Percentiles rank a stretch among this genome's conserved stretches.
Conservation (phyloP, 2,329 filamentous ascomycete species). For the Teratosphaeria epicoccoides region DNA sequence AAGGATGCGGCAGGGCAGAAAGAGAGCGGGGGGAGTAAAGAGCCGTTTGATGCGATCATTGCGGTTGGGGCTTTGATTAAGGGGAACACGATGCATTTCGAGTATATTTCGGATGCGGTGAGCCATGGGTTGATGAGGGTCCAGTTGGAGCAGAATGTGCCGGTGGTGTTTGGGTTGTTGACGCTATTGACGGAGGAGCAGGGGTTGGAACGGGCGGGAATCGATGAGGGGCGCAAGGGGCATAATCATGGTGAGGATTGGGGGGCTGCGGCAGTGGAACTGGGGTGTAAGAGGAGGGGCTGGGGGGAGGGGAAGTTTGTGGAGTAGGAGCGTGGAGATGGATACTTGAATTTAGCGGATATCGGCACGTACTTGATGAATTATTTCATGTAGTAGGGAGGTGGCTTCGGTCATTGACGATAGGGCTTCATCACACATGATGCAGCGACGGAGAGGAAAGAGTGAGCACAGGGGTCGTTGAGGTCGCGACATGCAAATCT, state of each 20-base stretch:
- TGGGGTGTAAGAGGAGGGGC: slow-evolving; percentile 74
- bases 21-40: slow-evolving; percentile 28
- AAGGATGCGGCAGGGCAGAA: slow-evolving; percentile 5
- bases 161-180: slow-evolving; percentile 83
- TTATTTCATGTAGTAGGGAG: too few species aligned
- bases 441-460: too few species aligned
- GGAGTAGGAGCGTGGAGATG: slow-evolving; percentile 23
- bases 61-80: slow-evolving; percentile 96
- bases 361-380: too few species aligned
- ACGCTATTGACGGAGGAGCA: slow-evolving; percentile 85
- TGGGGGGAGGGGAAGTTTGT: slow-evolving; percentile 64
- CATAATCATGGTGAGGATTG: slow-evolving; percentile 98
- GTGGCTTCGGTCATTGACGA: too few species aligned
- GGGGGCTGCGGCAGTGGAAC: slow-evolving; percentile 87
- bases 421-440: too few species aligned
- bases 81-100: slow-evolving; percentile 98
- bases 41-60: slow-evolving; percentile 83
- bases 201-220: slow-evolving; percentile 70
- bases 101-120: slow-evolving; percentile 90
- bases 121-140: slow-evolving; percentile 90
- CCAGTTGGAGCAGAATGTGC: slow-evolving; percentile 77
- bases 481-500: too few species aligned
- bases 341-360: too few species aligned
- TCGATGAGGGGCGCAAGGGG: slow-evolving; percentile 36
- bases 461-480: too few species aligned